Percentiles rank a stretch among this genome's conserved stretches.
Evolutionary conservation across 768 basidiomycete genomes (phyloP).

Genomic region (Mycena venus): DNA sequence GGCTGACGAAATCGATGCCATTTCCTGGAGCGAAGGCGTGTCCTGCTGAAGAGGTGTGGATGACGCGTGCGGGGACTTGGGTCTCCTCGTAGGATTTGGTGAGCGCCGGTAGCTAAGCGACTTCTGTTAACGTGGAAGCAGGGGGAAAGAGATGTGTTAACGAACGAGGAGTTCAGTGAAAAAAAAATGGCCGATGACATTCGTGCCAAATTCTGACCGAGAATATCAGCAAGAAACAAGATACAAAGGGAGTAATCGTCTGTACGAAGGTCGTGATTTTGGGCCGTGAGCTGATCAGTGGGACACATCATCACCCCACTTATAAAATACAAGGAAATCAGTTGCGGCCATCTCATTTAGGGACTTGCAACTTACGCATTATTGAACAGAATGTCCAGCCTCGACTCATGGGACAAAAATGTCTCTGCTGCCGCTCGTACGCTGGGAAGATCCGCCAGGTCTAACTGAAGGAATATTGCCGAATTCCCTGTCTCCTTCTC

Average conservation of each 20-base stretch:
- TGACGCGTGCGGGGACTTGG: constrained; percentile 40
- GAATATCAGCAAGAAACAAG: no score
- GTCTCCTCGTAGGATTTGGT: constrained; percentile 29
- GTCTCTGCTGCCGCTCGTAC: constrained; percentile 42
- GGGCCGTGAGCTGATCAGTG: constrained; percentile 34
- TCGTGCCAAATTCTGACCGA: constrained; percentile 24
- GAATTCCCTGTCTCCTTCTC: constrained; percentile 42
- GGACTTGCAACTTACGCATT: no score
- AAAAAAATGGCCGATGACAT: constrained; percentile 27
- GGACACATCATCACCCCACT: constrained; percentile 43
- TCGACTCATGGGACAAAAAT: constrained; percentile 33
- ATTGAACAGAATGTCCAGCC: constrained; percentile 41
- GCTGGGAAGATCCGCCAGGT: constrained; percentile 42
- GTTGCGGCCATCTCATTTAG: no score
- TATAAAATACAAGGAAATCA: not conserved
- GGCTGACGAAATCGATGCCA: constrained; percentile 4
- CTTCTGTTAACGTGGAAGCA: not conserved
- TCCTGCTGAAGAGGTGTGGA: constrained; percentile 35
- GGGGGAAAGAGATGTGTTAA: not conserved
- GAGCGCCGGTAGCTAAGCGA: constrained; percentile 31
- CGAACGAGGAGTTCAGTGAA: constrained; percentile 26
- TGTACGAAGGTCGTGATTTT: constrained; percentile 22
- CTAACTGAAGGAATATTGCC: constrained; percentile 36
- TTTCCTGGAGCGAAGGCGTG: not conserved
- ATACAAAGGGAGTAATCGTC: not conserved